phyloP scores from a whole-genome alignment of 2,329 filamentous ascomycete species.

The Fusarium mundagurra region DNA sequence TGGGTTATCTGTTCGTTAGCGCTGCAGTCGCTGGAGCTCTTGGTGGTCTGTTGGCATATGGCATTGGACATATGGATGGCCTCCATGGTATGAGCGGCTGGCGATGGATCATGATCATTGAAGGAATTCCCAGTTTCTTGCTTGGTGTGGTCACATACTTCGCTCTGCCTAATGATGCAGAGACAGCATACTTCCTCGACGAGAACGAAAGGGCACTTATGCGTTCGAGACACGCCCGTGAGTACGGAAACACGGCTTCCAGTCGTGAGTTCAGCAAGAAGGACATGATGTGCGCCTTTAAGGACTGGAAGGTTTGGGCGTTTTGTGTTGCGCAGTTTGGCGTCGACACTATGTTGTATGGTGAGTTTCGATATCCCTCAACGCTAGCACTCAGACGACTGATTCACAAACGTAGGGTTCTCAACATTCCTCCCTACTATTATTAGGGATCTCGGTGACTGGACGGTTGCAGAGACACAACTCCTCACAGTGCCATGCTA shows the following conservation, averaged over 20 bases:
- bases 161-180: constrained; percentile 49
- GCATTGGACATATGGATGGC: constrained; percentile 78
- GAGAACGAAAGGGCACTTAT: constrained; percentile 73
- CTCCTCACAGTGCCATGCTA: constrained; percentile 84
- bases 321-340: constrained; percentile 78
- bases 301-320: constrained; percentile 79
- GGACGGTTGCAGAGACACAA: constrained; percentile 73
- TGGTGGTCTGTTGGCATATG: constrained; percentile 78
- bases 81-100: constrained; percentile 71
- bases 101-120: constrained; percentile 75
- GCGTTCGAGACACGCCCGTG: constrained; percentile 48
- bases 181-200: constrained; percentile 69
- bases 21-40: constrained; percentile 77
- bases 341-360: constrained; percentile 79
- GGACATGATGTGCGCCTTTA: constrained; percentile 73
- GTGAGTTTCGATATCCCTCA: constrained; percentile 39
- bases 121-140: constrained; percentile 55
- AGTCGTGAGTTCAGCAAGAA: constrained; percentile 60
- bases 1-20: constrained; percentile 77
- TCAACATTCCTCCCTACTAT: constrained; percentile 84
- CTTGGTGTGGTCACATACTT: constrained; percentile 50
- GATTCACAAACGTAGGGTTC: constrained; percentile 61
- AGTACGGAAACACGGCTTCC: constrained; percentile 60
- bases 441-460: constrained; percentile 73
- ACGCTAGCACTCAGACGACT: background rate